These are phyloP conservation scores for Phoenix dactylifera DNA, from an alignment of 176 grass and related monocot species.

Conservation along the genomic window DNA sequence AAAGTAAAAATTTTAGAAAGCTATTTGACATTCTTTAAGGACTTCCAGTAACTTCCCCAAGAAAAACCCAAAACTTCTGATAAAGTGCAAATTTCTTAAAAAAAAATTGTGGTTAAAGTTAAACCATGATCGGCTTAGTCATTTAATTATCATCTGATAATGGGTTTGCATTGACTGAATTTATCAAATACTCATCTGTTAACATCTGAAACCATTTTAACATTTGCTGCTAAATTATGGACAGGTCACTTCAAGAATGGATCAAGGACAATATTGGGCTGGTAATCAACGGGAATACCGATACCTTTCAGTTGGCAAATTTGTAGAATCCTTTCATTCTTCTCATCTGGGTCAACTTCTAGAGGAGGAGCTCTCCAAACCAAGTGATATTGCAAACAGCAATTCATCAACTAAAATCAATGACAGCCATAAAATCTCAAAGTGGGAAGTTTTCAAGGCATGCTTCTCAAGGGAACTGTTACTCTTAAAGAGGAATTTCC, in stretches of 20 bases:
- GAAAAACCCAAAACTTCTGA: no score
- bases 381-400: conserved; percentile 27
- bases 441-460: conserved; percentile 76
- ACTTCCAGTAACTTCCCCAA: no score
- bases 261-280: conserved; percentile 82
- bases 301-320: conserved; percentile 44
- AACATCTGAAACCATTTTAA: background rate
- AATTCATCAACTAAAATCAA: conserved; percentile 30
- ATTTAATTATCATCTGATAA: background rate
- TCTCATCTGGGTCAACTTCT: conserved; percentile 29
- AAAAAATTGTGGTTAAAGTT: no score
- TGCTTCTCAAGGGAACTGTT: conserved; percentile 80
- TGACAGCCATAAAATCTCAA: conserved; percentile 38
- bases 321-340: conserved; percentile 44
- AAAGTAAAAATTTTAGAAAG: no score
- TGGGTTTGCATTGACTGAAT: background rate
- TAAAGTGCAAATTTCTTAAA: no score
- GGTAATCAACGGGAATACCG: conserved; percentile 51
- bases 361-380: conserved; percentile 19
- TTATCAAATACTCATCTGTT: background rate
- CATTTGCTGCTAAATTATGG: conserved; percentile 4
- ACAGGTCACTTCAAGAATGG: conserved; percentile 81
- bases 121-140: no score
- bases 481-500: conserved; percentile 77
- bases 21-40: no score